These are phyloP conservation scores for Cladochytrium replicatum DNA, from an alignment of 192 early-diverging fungal species.

Conservation along the genomic window DNA sequence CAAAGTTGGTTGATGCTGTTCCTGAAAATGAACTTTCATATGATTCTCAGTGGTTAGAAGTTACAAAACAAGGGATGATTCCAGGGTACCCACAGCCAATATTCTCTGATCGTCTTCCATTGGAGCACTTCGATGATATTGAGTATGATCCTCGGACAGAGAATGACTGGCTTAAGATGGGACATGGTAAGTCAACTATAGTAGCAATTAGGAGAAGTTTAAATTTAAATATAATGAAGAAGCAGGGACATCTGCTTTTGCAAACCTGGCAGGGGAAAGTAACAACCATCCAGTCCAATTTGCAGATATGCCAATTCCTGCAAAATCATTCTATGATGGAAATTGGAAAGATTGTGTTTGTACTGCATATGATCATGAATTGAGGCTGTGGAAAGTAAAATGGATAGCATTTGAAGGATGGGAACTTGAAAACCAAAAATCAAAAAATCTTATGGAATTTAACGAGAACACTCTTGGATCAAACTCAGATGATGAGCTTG, in stretches of 20 bases:
- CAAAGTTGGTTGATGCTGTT: no score
- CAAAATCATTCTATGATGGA: constrained; percentile 19
- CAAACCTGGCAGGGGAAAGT: not conserved
- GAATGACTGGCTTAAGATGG: constrained; percentile 41
- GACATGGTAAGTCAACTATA: not conserved
- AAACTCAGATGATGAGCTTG: constrained; percentile 4
- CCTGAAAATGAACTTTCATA: no score
- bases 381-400: constrained; percentile 31
- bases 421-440: constrained; percentile 27
- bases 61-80: not conserved
- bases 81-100: not conserved
- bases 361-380: constrained; percentile 27
- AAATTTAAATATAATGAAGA: not conserved
- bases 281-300: not conserved
- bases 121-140: constrained; percentile 34
- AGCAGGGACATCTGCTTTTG: not conserved
- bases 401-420: constrained; percentile 33
- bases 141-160: constrained; percentile 38
- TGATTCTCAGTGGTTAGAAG: not conserved
- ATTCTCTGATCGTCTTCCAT: constrained; percentile 19
- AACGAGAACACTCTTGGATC: not conserved
- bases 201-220: constrained; percentile 1
- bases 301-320: constrained; percentile 36
- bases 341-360: constrained; percentile 37
- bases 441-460: no score